A percentile compares a stretch with the other conserved stretches of the same genome.
Evolutionary conservation across 441 rosid genomes (phyloP).

Genomic region (Populus hybrid): DNA sequence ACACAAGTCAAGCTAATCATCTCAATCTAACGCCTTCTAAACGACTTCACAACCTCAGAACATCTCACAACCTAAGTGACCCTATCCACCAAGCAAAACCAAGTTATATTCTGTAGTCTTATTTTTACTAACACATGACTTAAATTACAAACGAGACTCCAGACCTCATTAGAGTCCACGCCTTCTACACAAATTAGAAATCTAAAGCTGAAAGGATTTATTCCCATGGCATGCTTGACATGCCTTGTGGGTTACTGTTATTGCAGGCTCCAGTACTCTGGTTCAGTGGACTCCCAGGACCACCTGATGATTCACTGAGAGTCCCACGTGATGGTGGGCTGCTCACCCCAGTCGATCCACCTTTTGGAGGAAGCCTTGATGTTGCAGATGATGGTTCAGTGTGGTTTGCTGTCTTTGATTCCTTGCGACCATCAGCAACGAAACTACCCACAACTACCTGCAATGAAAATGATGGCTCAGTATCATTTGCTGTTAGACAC

Average conservation of each 20-base stretch:
- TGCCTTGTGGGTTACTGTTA: constrained; percentile 45
- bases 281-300: constrained; percentile 66
- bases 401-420: constrained; percentile 38
- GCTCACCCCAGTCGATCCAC: constrained; percentile 37
- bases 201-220: constrained; percentile 18
- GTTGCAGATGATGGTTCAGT: constrained; percentile 31
- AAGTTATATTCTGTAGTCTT: constrained; percentile 17
- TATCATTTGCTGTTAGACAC: constrained; percentile 4
- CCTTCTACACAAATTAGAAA: constrained; percentile 26
- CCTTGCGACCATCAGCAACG: constrained; percentile 54
- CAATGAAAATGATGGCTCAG: not conserved
- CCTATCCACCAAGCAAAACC: constrained; percentile 15
- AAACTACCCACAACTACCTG: constrained; percentile 86
- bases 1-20: constrained; percentile 14
- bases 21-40: constrained; percentile 20
- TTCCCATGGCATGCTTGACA: constrained; percentile 50
- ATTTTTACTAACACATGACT: constrained; percentile 18
- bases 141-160: constrained; percentile 22
- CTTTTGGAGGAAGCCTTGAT: constrained; percentile 28
- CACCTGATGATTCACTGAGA: constrained; percentile 72
- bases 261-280: constrained; percentile 55
- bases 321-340: constrained; percentile 75
- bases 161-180: constrained; percentile 17
- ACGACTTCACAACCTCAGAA: constrained; percentile 7
- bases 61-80: constrained; percentile 18